Percentiles rank a stretch among this genome's conserved stretches.
Conservation (phyloP, 2,329 filamentous ascomycete species). For the Colletotrichum tropicicola region DNA sequence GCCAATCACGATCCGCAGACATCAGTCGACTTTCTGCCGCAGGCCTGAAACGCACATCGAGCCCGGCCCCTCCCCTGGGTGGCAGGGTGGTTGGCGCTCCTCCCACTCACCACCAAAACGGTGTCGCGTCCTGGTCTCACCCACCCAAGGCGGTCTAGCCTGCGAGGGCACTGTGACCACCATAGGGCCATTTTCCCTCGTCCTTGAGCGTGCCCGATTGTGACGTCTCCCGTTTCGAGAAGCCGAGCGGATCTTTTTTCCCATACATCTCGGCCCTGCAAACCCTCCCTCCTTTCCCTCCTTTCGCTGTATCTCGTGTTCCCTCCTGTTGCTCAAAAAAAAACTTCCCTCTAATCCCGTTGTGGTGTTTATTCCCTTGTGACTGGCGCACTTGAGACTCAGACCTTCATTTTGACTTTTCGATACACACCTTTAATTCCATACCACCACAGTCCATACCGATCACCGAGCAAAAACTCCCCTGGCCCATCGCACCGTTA, state of each 20-base stretch:
- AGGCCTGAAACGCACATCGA: constrained; percentile 30
- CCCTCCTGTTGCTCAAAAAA: constrained; percentile 18
- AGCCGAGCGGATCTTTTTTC: constrained; percentile 22
- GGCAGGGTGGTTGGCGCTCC: constrained; percentile 4
- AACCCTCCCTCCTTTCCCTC: constrained; percentile 10
- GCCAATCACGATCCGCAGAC: constrained; percentile 22
- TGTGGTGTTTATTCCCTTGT: constrained; percentile 29
- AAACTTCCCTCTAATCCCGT: constrained; percentile 19
- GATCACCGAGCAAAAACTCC: constrained; percentile 7
- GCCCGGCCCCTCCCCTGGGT: constrained; percentile 16
- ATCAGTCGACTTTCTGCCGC: constrained; percentile 36
- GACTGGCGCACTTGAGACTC: constrained; percentile 32
- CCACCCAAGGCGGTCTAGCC: constrained; percentile 26
- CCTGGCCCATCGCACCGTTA: too few species aligned
- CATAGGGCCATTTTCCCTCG: constrained; percentile 25
- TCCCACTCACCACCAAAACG: constrained; percentile 17
- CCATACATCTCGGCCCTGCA: constrained; percentile 16
- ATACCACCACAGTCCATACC: constrained; percentile 15
- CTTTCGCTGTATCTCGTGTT: constrained; percentile 25
- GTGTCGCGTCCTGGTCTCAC: constrained; percentile 27
- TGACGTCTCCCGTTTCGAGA: constrained; percentile 40
- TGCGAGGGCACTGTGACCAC: constrained; percentile 30
- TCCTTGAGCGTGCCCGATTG: constrained; percentile 32
- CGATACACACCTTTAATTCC: constrained; percentile 21
- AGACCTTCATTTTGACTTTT: constrained; percentile 24